Conservation (phyloP, 2,329 filamentous ascomycete species). For the Hypoxylon sp. region DNA sequence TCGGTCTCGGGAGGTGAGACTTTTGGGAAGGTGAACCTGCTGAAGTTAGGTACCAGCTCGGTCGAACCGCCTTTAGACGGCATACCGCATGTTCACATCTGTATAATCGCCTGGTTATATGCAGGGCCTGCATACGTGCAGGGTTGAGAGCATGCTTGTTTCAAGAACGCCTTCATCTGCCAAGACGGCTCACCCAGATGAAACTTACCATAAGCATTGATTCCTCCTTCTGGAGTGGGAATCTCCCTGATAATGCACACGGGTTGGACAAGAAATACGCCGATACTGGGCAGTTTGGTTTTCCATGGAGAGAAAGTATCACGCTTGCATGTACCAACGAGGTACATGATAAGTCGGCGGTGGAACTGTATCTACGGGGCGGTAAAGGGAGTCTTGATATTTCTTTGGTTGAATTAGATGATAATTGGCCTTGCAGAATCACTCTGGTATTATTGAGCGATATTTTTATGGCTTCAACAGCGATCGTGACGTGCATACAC, state of each 20-base stretch:
- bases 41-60: conserved; percentile 25
- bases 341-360: conserved; percentile 16
- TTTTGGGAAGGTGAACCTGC: conserved; percentile 57
- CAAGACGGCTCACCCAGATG: conserved; percentile 32
- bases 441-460: conserved; percentile 12
- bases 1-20: conserved; percentile 65
- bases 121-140: conserved; percentile 8
- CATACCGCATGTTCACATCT: conserved; percentile 25
- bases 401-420: conserved; percentile 5
- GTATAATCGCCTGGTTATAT: conserved; percentile 19
- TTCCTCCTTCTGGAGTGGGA: conserved; percentile 32
- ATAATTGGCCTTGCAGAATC: conserved; percentile 15
- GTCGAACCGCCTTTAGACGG: conserved; percentile 27
- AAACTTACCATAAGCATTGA: conserved; percentile 6
- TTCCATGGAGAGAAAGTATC: conserved; percentile 7
- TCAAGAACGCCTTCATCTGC: conserved; percentile 29
- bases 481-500: conserved; percentile 41
- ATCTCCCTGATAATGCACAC: conserved; percentile 26
- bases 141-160: conserved; percentile 23
- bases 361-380: conserved; percentile 15
- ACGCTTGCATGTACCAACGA: conserved; percentile 3
- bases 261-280: conserved; percentile 20
- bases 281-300: conserved; percentile 10
- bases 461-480: conserved; percentile 28
- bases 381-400: conserved; percentile 12